A percentile compares a stretch with the other conserved stretches of the same genome.
These are phyloP conservation scores for Beauveria bassiana DNA, from an alignment of 2,329 filamentous ascomycete genomes.

Conservation along the genomic window DNA sequence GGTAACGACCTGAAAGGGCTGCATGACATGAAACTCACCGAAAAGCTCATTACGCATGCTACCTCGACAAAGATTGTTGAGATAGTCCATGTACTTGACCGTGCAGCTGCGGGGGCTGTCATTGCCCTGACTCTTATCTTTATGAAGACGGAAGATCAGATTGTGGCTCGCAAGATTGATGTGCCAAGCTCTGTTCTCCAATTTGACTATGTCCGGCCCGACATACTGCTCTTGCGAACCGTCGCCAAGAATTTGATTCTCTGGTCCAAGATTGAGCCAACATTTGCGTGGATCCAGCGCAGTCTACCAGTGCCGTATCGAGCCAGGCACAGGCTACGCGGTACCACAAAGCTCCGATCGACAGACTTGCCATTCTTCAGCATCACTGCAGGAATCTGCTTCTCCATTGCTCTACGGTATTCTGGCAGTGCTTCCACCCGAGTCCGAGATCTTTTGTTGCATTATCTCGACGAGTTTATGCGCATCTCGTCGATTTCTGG, in stretches of 20 bases:
- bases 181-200: constrained; percentile 84
- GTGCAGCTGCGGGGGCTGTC: constrained; percentile 87
- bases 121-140: constrained; percentile 87
- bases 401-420: constrained; percentile 65
- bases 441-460: constrained; percentile 74
- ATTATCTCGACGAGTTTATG: constrained; percentile 81
- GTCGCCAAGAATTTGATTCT: constrained; percentile 86
- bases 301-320: constrained; percentile 68
- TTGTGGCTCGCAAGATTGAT: constrained; percentile 85
- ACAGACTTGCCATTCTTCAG: constrained; percentile 89
- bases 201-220: constrained; percentile 91
- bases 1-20: constrained; percentile 81
- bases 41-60: constrained; percentile 77
- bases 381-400: constrained; percentile 82
- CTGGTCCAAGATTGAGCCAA: constrained; percentile 76
- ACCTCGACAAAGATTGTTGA: constrained; percentile 87
- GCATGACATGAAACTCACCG: constrained; percentile 88
- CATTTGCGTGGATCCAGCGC: constrained; percentile 63
- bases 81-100: constrained; percentile 85
- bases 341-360: constrained; percentile 58
- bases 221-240: constrained; percentile 84
- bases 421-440: constrained; percentile 62
- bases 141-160: constrained; percentile 89
- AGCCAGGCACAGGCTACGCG: constrained; percentile 49
- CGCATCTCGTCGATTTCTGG: constrained; percentile 57